Percentiles rank a stretch among this genome's conserved stretches.
phyloP scores from a whole-genome alignment of 2,329 filamentous ascomycete species.

The Tolypocladium paradoxum region DNA sequence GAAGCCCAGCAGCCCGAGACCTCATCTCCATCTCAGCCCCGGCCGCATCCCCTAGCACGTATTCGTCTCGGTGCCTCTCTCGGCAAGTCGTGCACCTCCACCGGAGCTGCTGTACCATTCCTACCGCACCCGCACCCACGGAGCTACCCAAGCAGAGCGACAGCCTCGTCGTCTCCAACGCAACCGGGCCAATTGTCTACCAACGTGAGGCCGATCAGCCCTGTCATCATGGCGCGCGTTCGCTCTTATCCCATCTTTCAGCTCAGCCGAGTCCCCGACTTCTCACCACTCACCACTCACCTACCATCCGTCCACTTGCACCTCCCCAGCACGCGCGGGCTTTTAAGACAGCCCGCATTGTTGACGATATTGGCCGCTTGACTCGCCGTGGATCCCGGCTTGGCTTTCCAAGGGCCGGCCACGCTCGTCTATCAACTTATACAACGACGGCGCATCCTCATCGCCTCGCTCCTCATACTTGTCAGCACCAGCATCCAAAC shows the following conservation, averaged over 20 bases:
- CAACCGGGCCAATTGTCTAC: not conserved
- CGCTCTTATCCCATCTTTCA: not conserved
- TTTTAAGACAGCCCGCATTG: not conserved
- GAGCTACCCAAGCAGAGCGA: no score
- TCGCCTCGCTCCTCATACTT: not conserved
- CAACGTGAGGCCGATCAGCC: not conserved
- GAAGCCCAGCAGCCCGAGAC: not conserved
- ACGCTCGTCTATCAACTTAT: not conserved
- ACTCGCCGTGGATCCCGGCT: not conserved
- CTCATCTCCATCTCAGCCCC: not conserved
- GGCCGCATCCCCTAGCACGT: no score
- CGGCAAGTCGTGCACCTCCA: not conserved
- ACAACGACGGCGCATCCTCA: not conserved
- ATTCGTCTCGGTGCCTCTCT: not conserved
- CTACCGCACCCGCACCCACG: no score
- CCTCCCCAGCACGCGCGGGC: not conserved
- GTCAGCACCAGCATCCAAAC: not conserved
- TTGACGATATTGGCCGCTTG: not conserved
- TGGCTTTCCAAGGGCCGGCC: not conserved
- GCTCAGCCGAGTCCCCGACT: not conserved
- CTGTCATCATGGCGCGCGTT: not conserved
- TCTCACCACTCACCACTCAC: not conserved
- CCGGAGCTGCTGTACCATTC: not conserved
- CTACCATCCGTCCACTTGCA: not conserved
- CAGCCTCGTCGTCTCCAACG: not conserved